These are phyloP conservation scores for Vaccinium vitisidaea DNA, from an alignment of 148 eudicot genomes.

Conservation along the genomic window DNA sequence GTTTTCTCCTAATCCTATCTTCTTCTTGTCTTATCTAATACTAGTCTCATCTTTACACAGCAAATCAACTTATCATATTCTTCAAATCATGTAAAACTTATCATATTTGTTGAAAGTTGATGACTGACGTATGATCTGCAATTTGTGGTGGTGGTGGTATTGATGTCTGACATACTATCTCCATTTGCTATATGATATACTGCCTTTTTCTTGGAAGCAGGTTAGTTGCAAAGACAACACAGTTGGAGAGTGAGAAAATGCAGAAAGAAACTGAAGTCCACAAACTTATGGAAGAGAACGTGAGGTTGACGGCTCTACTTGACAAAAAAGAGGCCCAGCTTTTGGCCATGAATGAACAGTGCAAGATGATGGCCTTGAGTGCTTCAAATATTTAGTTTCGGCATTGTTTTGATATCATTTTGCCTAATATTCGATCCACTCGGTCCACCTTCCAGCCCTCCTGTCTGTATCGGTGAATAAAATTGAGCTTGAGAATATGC, in stretches of 20 bases:
- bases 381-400: conserved; percentile 46
- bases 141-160: not conserved
- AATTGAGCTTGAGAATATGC: not conserved
- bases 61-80: not conserved
- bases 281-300: conserved; percentile 89
- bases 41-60: not conserved
- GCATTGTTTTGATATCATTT: not conserved
- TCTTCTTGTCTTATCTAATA: not conserved
- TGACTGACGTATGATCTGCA: not conserved
- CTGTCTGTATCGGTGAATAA: not conserved
- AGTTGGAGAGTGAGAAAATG: conserved; percentile 79
- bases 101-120: not conserved
- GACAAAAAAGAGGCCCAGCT: conserved; percentile 94
- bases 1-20: too few relatives aligned
- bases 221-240: conserved; percentile 69
- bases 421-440: not conserved
- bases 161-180: not conserved
- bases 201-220: conserved; percentile 29
- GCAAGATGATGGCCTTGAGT: conserved; percentile 86
- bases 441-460: not conserved
- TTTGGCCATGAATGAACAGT: conserved; percentile 92
- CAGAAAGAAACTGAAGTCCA: conserved; percentile 89
- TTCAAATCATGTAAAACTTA: not conserved
- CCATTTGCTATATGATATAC: not conserved
- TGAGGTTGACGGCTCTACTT: conserved; percentile 60